Evolutionary conservation across 2,329 filamentous ascomycete genomes (phyloP), one percentile per base, ranked within the genome.

Genomic region (Diaporthe australafricana): DNA sequence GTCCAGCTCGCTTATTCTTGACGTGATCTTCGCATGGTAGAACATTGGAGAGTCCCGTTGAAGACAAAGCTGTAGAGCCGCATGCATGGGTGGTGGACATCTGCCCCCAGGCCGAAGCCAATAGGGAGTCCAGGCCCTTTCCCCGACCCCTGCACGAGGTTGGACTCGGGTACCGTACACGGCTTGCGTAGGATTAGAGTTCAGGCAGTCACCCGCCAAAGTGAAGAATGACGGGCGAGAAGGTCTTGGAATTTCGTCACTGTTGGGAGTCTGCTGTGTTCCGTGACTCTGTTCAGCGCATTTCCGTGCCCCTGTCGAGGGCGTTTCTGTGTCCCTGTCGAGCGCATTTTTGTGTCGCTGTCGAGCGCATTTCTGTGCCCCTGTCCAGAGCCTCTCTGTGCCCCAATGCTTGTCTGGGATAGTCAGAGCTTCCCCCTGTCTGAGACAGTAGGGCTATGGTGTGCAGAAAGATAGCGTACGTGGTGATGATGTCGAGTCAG

Each of bases 131-230:
- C 25, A 17, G 50, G 5, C 6, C n/a, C 9, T 5, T 22, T 56
- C 42, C 60, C 42, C 60, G 60, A 63, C 20, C 60, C 42, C 42
- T 63, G 60, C 12, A 9, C 32, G 9, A 35, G 9, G 9, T 5
- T 35, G 5, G 9, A 25, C 11, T 17, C 42, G 42, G 60, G 60
- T 63, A 63, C 60, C n/a, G 60, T 63, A 63, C 60, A 48, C 60
- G 25, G 40, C 7, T 22, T 25, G 5, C 60, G 20, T 35, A 48
- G 60, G 60, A 63, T 48, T 48, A 63, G 9, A 25, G 60, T 48
- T 48, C 16, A 63, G 30, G 60, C 42, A 35, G n/a, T 40, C 8
- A 5, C n/a, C 40, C 42, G 27, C 25, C 27, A 14, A 35, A 30
- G 12, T 14, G 42, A 25, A 20, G 42, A 2, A 2, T 6, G 20